Base-by-base conservation (phyloP, 2,329 filamentous ascomycete genomes). In the Cytospora schulzeri region DNA sequence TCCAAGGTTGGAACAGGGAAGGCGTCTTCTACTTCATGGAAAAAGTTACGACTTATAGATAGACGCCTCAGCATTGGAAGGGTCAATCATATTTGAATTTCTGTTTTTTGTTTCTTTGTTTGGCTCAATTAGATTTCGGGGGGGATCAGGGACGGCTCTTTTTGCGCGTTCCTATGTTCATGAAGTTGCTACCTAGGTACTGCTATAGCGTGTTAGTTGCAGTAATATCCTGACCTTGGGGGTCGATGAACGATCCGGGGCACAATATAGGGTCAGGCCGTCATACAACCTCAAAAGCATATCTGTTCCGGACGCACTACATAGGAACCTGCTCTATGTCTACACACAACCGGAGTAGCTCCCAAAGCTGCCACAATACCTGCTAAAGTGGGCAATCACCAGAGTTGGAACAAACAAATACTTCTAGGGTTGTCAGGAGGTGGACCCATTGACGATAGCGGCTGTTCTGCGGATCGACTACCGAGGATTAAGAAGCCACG, bases 361-460 rank as follows among this genome's bases (percentile, higher is more conserved):
- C 48, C 19, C 52, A 35, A 61, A 51, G 64, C 61, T 35, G 48
- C 54, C 61, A 28, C 24, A 45, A 64, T 29, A 26, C 48, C 45
- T 17, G 38, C 41, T 52, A 45, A 22, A 28, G 48, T 28, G 45
- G n/a, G 45, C n/a, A n/a, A 55, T 57, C 57, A 28, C 45, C 57
- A 60, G 35, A 58, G 51, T 53, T 61, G 57, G 38, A 61, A 66
- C 57, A 60, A 52, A 28, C n/a, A n/a, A n/a, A n/a, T n/a, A 33
- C 26, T 28, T n/a, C 38, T 41, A 11, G 17, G 12, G 38, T 57
- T 58, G 61, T 57, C 64, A 66, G 64, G 57, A 57, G 52, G 56
- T 48, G 57, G 45, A 51, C 41, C 45, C 35, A 31, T 38, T 45
- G 31, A 31, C 22, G 54, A 38, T 45, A 22, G 50, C 50, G 48